phyloP scores from a whole-genome alignment of 306 rosid genomes.

The Malus sylvestris region DNA sequence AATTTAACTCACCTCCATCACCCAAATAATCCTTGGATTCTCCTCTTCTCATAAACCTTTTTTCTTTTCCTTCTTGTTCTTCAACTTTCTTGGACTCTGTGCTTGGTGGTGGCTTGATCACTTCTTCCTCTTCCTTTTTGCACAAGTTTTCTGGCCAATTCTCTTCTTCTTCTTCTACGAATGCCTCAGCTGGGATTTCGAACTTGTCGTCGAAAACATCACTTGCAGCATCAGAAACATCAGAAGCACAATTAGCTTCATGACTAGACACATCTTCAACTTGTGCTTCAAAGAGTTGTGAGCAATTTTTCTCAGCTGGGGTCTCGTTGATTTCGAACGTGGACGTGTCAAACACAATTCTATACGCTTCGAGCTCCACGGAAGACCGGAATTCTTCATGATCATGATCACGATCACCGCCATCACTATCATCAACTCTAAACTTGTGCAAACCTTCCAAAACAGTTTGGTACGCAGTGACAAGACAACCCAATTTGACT shows the following conservation, averaged over 20 bases:
- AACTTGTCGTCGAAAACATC: neutral
- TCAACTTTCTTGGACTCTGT: conserved; percentile 45
- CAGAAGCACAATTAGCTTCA: conserved; percentile 5
- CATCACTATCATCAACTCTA: conserved; percentile 13
- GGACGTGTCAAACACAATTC: conserved; percentile 68
- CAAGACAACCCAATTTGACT: conserved; percentile 32
- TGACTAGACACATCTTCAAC: conserved; percentile 10
- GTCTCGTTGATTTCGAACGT: conserved; percentile 29
- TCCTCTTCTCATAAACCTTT: conserved; percentile 17
- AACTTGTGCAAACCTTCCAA: conserved; percentile 22
- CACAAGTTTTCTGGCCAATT: neutral
- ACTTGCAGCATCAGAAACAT: conserved; percentile 9
- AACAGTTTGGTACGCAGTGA: conserved; percentile 29
- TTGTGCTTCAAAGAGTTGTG: conserved; percentile 24
- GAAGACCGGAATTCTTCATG: conserved; percentile 30
- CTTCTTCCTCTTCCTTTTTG: conserved; percentile 20
- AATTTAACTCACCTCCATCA: neutral
- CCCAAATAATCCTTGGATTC: conserved; percentile 40
- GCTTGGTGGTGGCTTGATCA: conserved; percentile 16
- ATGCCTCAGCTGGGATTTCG: conserved; percentile 14
- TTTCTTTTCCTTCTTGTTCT: conserved; percentile 30
- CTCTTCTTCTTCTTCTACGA: neutral
- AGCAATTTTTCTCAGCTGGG: conserved; percentile 28
- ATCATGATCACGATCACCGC: conserved; percentile 8
- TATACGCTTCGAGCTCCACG: conserved; percentile 70